These are phyloP conservation scores for Zasmidium citrigriseum DNA, from an alignment of 2,329 filamentous ascomycete genomes.

Conservation along the genomic window DNA sequence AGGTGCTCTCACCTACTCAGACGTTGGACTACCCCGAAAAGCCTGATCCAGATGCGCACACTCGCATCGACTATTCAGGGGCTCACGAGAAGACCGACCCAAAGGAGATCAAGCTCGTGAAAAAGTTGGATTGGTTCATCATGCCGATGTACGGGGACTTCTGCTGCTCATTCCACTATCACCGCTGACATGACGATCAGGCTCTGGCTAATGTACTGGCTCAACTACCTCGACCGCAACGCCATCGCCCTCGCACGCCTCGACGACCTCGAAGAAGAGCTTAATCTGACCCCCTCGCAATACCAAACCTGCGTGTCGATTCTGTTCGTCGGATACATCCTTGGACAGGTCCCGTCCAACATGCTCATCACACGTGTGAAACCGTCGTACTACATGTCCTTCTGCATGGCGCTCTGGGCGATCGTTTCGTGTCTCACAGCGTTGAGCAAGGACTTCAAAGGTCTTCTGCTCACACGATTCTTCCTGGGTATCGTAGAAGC, in stretches of 20 bases:
- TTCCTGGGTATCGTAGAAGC: constrained; percentile 18
- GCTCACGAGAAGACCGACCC: constrained; percentile 36
- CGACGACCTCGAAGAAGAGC: constrained; percentile 42
- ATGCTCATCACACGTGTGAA: constrained; percentile 46
- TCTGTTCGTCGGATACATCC: constrained; percentile 39
- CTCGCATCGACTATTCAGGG: constrained; percentile 30
- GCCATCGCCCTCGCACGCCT: constrained; percentile 49
- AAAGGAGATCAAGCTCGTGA: constrained; percentile 31
- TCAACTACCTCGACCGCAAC: constrained; percentile 39
- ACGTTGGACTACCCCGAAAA: constrained; percentile 13
- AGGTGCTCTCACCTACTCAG: constrained; percentile 14
- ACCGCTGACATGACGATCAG: constrained; percentile 8
- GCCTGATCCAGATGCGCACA: constrained; percentile 7
- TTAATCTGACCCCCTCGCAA: constrained; percentile 41
- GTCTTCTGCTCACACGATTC: constrained; percentile 25
- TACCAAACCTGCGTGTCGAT: constrained; percentile 43
- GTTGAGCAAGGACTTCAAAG: constrained; percentile 25
- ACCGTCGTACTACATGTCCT: constrained; percentile 46
- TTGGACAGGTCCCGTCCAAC: constrained; percentile 45
- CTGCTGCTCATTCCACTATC: not conserved
- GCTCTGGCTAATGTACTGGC: constrained; percentile 30
- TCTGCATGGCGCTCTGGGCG: constrained; percentile 39
- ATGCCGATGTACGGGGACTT: constrained; percentile 28
- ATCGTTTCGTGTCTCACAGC: constrained; percentile 27
- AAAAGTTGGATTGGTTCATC: constrained; percentile 32